Conservation (phyloP, 78 protist species). For the Cavenderia fasciculata region DNA sequence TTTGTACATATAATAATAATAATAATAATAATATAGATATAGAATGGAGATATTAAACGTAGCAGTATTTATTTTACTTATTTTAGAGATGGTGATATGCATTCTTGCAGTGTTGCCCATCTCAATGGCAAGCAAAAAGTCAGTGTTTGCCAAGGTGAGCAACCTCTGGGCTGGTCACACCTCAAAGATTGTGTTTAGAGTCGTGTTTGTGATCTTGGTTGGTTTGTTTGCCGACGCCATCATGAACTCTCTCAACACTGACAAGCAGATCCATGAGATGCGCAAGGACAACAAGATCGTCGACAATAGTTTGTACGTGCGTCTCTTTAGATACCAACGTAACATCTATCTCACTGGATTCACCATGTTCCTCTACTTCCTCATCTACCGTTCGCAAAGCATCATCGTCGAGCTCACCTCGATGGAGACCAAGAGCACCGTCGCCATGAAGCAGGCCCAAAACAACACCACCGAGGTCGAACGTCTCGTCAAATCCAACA, state of each 20-base stretch:
- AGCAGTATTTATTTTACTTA: slow-evolving; percentile 10
- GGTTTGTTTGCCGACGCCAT: slow-evolving; percentile 23
- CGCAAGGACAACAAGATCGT: not conserved
- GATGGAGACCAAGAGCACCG: slow-evolving; percentile 26
- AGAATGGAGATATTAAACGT: slow-evolving; percentile 37
- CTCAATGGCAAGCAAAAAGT: slow-evolving; percentile 41
- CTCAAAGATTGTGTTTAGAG: slow-evolving; percentile 5
- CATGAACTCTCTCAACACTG: not conserved
- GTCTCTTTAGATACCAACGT: slow-evolving; percentile 51
- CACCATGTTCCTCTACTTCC: slow-evolving; percentile 31
- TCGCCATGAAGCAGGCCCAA: slow-evolving; percentile 23
- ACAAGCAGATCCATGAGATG: slow-evolving; percentile 28
- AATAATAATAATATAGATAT: too few relatives aligned
- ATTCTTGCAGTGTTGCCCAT: slow-evolving; percentile 34
- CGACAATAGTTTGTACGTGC: not conserved
- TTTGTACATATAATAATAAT: too few relatives aligned
- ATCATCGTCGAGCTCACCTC: slow-evolving; percentile 11
- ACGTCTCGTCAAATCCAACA: not conserved
- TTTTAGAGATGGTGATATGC: slow-evolving; percentile 33
- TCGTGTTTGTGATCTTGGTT: slow-evolving; percentile 3
- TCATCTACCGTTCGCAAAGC: slow-evolving; percentile 56
- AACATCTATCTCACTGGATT: slow-evolving; percentile 60
- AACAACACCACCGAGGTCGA: slow-evolving; percentile 20
- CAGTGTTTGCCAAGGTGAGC: not conserved
- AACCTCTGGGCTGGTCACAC: slow-evolving; percentile 14